phyloP scores from a whole-genome alignment of 257 asterid genomes.

The Avicennia marina region DNA sequence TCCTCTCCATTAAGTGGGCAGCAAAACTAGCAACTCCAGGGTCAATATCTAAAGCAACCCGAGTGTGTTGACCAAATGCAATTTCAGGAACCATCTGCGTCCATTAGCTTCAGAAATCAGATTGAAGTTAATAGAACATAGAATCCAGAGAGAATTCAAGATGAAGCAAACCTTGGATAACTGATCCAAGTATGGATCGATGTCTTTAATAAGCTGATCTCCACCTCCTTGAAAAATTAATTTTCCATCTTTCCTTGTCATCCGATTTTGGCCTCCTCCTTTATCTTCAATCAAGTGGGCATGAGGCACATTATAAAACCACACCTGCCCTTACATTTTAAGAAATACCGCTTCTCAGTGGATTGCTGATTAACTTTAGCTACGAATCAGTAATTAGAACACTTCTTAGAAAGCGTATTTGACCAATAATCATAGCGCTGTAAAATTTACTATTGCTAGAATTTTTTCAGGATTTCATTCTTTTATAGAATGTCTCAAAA shows the following conservation, averaged over 20 bases:
- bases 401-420: too few species aligned
- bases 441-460: too few species aligned
- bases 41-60: conserved; percentile 54
- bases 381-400: too few species aligned
- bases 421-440: too few species aligned
- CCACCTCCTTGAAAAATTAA: conserved; percentile 33
- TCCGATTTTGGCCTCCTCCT: conserved; percentile 22
- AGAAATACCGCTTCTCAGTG: not conserved
- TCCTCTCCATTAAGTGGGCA: conserved; percentile 43
- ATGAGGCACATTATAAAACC: conserved; percentile 45
- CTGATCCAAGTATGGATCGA: conserved; percentile 40
- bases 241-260: conserved; percentile 32
- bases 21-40: conserved; percentile 54
- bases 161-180: conserved; percentile 46
- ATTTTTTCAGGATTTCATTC: conserved; percentile 4
- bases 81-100: conserved; percentile 55
- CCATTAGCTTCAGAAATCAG: conserved; percentile 15
- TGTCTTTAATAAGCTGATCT: conserved; percentile 28
- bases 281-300: conserved; percentile 24
- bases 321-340: conserved; percentile 31
- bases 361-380: too few species aligned
- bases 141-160: conserved; percentile 3
- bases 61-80: conserved; percentile 44
- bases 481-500: not conserved
- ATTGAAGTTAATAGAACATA: not conserved